Base-by-base conservation (phyloP, 2,329 filamentous ascomycete species). In the Colletotrichum phormii region DNA sequence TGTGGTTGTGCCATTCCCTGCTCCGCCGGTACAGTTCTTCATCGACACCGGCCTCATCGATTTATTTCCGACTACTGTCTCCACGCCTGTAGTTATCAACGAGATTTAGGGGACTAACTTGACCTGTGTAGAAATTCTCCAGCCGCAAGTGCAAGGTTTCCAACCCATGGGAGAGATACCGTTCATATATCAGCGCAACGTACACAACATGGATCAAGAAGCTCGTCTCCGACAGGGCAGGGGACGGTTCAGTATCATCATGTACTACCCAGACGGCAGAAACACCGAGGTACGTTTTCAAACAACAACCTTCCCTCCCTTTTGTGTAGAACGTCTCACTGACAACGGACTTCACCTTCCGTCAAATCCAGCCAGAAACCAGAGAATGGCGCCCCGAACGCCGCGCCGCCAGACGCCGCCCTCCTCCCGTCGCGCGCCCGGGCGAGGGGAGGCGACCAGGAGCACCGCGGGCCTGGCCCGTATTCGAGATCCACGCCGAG, bases 191-290 rank as follows among this genome's bases (percentile, higher is more conserved):
- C 22, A 11, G 13, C 61, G 46, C 12, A 6, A 54, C 18, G 33
- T 11, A 37, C 15, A 35, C 54, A 42, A 18, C 33, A 42, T 58
- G 46, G 26, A 22, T 11, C 35, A 7, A 11, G 31, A 49, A 37
- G 18, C 29, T 5, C 63, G n/a, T 26, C 6, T 46, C 46, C 67
- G 26, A 12, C 53, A 31, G 33, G 64, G 46, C 18, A 26, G n/a
- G 29, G 31, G 57, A n/a, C 59, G 58, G 9, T 72, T 63, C n/a
- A 58, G 33, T 37, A 72, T 72, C 59, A 54, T 69, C 8, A 37
- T 66, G 26, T 73, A 57, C 33, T 62, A 71, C 24, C 29, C 71
- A 9, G 71, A 73, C 12, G 71, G 71, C 2, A 24, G 31, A 5
- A 73, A 66, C 49, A 37, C 51, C 5, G 49, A 66, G 7, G 71